Percentiles rank a stretch among this genome's conserved stretches.
Conservation (phyloP, 2,329 filamentous ascomycete genomes). For the Aspergillus sp. region DNA sequence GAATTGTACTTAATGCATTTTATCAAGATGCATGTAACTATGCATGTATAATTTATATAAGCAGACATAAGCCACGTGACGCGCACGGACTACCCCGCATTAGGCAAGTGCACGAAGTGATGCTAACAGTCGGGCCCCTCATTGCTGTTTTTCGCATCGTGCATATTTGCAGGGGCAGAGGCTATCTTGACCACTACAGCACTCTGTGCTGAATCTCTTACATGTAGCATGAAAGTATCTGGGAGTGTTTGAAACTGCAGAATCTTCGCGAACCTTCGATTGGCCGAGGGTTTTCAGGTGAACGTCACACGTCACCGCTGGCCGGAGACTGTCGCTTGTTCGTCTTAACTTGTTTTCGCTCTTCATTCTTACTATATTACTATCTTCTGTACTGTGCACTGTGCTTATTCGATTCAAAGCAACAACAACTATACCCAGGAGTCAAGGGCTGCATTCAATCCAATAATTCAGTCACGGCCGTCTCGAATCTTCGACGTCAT, state of each 20-base stretch:
- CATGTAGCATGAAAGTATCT: background rate
- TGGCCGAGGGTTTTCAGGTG: slow-evolving; percentile 10
- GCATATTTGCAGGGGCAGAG: no score
- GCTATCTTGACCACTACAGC: no score
- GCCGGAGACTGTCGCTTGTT: slow-evolving; percentile 9
- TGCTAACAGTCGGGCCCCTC: background rate
- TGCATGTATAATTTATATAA: no score
- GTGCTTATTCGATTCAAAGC: no score
- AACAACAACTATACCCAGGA: background rate
- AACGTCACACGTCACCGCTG: slow-evolving; percentile 29
- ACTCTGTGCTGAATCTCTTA: background rate
- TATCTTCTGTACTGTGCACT: background rate
- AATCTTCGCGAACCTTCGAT: slow-evolving; percentile 36
- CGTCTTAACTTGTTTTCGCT: background rate
- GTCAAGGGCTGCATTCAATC: background rate
- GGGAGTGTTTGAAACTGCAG: slow-evolving; percentile 3
- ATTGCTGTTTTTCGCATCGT: no score
- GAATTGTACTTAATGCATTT: no score
- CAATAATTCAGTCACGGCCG: background rate
- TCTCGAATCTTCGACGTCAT: slow-evolving; percentile 30
- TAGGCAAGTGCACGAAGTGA: background rate
- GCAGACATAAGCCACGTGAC: no score
- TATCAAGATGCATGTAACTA: no score
- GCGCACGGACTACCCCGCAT: slow-evolving; percentile 1
- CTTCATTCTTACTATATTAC: slow-evolving; percentile 1